Evolutionary conservation across 257 asterid species (phyloP), one percentile per base, ranked within the genome.

Genomic region (Coffea eugenioides): DNA sequence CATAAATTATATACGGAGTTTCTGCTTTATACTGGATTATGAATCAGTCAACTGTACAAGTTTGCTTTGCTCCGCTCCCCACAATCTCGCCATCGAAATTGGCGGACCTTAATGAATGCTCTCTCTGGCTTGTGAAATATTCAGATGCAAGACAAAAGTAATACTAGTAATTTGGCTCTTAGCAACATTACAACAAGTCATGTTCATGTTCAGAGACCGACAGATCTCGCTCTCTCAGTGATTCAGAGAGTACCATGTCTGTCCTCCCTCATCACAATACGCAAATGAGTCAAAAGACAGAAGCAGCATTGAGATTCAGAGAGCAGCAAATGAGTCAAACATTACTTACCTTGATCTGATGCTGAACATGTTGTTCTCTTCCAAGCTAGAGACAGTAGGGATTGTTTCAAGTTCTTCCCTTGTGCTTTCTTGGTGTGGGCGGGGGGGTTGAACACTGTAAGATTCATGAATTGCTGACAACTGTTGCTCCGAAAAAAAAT

Each of bases 301-400:
- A 43, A 57, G n/a, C 5, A 43, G n/a, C 15, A 23, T 75, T n/a
- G 27, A 34, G 36, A n/a, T 75, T 43, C 25, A 36, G 36, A n/a
- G 68, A 41, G 21, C 25, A 20, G 16, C 43, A 1, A 31, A 31
- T 31, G 34, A 31, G 20, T 43, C 2, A 71, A 51, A 67, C 49
- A 80, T 67, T 64, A 67, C 78, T 36, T 23, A 86, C 91, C 89
- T 88, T 80, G 84, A 87, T 76, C 81, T 80, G 82, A 83, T 49
- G 79, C 82, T 79, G 77, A 82, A 69, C 90, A 90, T 90, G 54
- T 39, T 4, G 43, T 23, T 80, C 45, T 73, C 54, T 64, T 21
- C 36, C 36, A n/a, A 23, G 34, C 68, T 21, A n/a, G 68, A 7
- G 6, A 2, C 10, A n/a, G 34, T 31, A n/a, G 16, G 5, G 16